A percentile compares a stretch with the other conserved stretches of the same genome.
phyloP scores from a whole-genome alignment of 768 basidiomycete species.

The Hypholoma fasciculare region DNA sequence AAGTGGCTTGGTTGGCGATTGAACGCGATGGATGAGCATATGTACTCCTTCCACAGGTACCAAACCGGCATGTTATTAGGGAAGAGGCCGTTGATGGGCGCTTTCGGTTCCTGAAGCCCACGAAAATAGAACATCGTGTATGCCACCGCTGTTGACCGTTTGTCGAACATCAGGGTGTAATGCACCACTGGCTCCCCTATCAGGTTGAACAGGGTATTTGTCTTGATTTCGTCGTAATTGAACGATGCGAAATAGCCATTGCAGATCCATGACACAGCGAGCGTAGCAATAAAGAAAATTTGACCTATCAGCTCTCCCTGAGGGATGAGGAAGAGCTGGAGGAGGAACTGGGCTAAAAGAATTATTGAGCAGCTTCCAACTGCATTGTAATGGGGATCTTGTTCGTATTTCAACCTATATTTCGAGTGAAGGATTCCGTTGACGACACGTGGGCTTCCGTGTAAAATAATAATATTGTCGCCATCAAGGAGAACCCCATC shows the following conservation, averaged over 20 bases:
- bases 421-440: conserved; percentile 4
- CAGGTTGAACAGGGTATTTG: conserved; percentile 8
- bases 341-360: conserved; percentile 12
- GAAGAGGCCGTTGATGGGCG: conserved; percentile 7
- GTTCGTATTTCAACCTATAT: conserved; percentile 4
- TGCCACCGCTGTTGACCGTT: conserved; percentile 4
- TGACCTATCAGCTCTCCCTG: conserved; percentile 11
- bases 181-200: conserved; percentile 1
- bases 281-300: conserved; percentile 12
- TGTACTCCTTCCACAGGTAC: conserved; percentile 7
- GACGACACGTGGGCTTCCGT: conserved; percentile 9
- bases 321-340: conserved; percentile 14
- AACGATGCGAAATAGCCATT: conserved; percentile 13
- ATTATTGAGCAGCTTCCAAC: conserved; percentile 12
- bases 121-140: conserved; percentile 8
- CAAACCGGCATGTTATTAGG: conserved; percentile 11
- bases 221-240: background rate
- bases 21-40: background rate
- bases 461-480: conserved; percentile 7
- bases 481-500: conserved; percentile 9
- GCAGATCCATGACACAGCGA: conserved; percentile 12
- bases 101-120: background rate
- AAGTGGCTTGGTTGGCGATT: background rate
- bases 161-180: background rate
- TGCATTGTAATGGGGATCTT: conserved; percentile 2